phyloP scores from a whole-genome alignment of 768 basidiomycete genomes.

The Mycena floridula region DNA sequence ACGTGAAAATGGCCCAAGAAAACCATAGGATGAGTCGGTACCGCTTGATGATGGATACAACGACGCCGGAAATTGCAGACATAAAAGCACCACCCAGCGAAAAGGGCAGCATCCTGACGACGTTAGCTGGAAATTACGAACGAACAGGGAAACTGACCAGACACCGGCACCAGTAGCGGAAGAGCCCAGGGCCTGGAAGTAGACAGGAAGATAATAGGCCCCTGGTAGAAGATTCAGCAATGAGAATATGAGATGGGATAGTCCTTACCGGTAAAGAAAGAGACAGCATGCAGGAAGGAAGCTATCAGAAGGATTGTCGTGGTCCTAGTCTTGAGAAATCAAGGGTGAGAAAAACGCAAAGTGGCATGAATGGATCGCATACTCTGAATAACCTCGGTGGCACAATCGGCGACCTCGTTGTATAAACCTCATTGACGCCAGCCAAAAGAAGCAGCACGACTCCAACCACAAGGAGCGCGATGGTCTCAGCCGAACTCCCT shows the following conservation, averaged over 20 bases:
- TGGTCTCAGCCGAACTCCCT: constrained; percentile 60
- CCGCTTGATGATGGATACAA: constrained; percentile 49
- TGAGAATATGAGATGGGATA: background rate
- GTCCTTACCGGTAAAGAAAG: constrained; percentile 48
- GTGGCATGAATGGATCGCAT: constrained; percentile 3
- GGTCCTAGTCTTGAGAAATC: constrained; percentile 53
- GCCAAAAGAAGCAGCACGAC: constrained; percentile 42
- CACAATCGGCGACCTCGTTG: constrained; percentile 61
- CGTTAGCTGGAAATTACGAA: background rate
- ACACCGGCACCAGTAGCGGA: constrained; percentile 69
- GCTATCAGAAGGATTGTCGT: constrained; percentile 54
- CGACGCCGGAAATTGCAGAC: constrained; percentile 50
- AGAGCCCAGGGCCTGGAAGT: constrained; percentile 72
- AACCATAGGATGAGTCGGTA: constrained; percentile 64
- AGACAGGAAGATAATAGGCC: constrained; percentile 68
- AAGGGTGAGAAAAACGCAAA: background rate
- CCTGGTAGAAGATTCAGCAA: constrained; percentile 19
- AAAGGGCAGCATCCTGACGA: constrained; percentile 65
- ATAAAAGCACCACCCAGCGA: constrained; percentile 53
- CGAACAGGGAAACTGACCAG: constrained; percentile 31
- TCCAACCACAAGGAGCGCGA: constrained; percentile 58
- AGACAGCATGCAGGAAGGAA: constrained; percentile 56
- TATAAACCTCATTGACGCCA: constrained; percentile 53
- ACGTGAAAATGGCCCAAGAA: constrained; percentile 45
- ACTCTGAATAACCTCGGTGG: constrained; percentile 74